These are phyloP conservation scores for Earliella scabrosa DNA, from an alignment of 1,284 basidiomycete genomes.

Conservation along the genomic window DNA sequence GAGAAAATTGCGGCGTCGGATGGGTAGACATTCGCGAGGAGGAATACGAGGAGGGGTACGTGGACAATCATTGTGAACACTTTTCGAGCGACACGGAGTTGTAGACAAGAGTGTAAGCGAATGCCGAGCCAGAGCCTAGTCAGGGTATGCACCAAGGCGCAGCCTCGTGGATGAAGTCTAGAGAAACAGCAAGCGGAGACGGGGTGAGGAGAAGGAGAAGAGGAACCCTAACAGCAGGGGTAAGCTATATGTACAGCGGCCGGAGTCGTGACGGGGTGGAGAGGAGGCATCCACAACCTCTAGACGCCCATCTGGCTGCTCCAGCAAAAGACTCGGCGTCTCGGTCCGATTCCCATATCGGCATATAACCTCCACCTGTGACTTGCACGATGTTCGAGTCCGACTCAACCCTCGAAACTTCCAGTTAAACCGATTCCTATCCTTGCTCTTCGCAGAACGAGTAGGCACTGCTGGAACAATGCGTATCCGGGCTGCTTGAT, in stretches of 20 bases:
- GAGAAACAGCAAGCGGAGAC: not conserved
- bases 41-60: conserved; percentile 35
- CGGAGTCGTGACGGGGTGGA: conserved; percentile 4
- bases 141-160: too few species aligned
- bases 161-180: conserved; percentile 15
- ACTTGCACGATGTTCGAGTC: too few species aligned
- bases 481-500: too few species aligned
- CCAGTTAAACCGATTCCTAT: too few species aligned
- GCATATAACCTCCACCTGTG: too few species aligned
- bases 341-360: too few species aligned
- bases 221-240: not conserved
- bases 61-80: conserved; percentile 23
- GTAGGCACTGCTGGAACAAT: too few species aligned
- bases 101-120: too few species aligned
- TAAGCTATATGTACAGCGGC: conserved; percentile 12
- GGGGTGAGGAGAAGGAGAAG: conserved; percentile 1
- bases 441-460: too few species aligned
- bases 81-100: too few species aligned
- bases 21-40: conserved; percentile 39
- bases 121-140: not conserved
- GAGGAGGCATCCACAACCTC: conserved; percentile 5
- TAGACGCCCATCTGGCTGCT: conserved; percentile 9
- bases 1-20: conserved; percentile 42
- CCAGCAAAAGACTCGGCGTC: not conserved
- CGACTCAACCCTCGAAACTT: too few species aligned